Evolutionary conservation across 1,139 yeast genomes (phyloP).

Genomic region (Sugiyamaella sp.): DNA sequence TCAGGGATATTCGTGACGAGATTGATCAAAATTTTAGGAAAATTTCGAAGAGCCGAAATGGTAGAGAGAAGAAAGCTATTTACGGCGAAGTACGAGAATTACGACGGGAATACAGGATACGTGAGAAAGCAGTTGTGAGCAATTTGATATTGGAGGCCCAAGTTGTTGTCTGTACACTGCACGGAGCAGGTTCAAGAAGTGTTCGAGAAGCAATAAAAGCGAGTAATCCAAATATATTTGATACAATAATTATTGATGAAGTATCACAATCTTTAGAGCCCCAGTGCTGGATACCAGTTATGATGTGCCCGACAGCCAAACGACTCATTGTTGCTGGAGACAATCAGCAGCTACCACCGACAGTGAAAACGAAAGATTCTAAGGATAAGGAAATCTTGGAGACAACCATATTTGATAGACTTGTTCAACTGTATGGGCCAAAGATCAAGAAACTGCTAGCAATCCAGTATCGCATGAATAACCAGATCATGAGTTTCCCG

Average conservation of each 20-base stretch:
- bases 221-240: constrained; percentile 52
- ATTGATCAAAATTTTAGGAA: constrained; percentile 62
- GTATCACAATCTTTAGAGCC: constrained; percentile 95
- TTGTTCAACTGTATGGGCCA: constrained; percentile 56
- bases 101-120: constrained; percentile 63
- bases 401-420: constrained; percentile 76
- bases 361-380: constrained; percentile 42
- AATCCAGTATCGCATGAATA: constrained; percentile 87
- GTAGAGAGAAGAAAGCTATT: constrained; percentile 63
- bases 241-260: constrained; percentile 88
- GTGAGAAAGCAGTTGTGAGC: constrained; percentile 67
- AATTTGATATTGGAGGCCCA: constrained; percentile 63
- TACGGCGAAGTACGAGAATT: constrained; percentile 71
- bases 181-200: constrained; percentile 81
- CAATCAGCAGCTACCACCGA: constrained; percentile 74
- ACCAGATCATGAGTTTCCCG: constrained; percentile 75
- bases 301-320: constrained; percentile 61
- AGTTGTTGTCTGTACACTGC: constrained; percentile 81
- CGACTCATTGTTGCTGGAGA: constrained; percentile 65
- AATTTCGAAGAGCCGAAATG: constrained; percentile 66
- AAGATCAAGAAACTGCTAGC: constrained; percentile 60
- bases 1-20: constrained; percentile 70
- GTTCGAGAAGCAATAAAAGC: constrained; percentile 51
- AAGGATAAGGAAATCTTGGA: constrained; percentile 50
- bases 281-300: constrained; percentile 95